Evolutionary conservation across 305 asterid species (phyloP).

Genomic region (Ajuga reptans): DNA sequence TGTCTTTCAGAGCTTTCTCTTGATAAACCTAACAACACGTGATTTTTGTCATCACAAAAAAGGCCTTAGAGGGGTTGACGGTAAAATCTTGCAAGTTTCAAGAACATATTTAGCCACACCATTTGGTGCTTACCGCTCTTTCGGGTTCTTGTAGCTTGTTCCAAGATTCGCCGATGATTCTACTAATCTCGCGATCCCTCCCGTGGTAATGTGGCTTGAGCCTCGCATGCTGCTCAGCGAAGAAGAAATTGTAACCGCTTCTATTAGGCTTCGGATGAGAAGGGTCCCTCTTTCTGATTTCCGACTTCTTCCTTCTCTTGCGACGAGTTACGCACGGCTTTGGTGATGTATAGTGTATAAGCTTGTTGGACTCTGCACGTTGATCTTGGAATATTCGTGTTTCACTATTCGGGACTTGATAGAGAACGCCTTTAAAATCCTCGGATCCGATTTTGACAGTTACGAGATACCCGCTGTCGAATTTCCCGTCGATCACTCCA

Average conservation of each 20-base stretch:
- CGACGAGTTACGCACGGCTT: slow-evolving; percentile 36
- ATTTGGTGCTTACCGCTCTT: slow-evolving; percentile 39
- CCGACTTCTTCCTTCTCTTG: slow-evolving; percentile 65
- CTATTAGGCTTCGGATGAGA: slow-evolving; percentile 73
- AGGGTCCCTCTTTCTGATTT: slow-evolving; percentile 66
- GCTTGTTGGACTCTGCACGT: background rate
- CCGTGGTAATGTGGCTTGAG: slow-evolving; percentile 64
- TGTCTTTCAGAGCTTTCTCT: slow-evolving; percentile 65
- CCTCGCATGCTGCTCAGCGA: slow-evolving; percentile 71
- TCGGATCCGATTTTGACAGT: slow-evolving; percentile 66
- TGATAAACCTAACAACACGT: slow-evolving; percentile 46
- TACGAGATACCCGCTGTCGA: slow-evolving; percentile 76
- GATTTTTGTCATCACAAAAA: no score
- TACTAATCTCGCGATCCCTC: slow-evolving; percentile 69
- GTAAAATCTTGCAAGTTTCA: no score
- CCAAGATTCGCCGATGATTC: slow-evolving; percentile 81
- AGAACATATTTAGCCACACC: no score
- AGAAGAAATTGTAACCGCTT: slow-evolving; percentile 87
- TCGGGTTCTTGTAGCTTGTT: slow-evolving; percentile 55
- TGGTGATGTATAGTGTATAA: slow-evolving; percentile 19
- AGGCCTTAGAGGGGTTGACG: background rate
- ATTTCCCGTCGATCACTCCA: slow-evolving; percentile 83
- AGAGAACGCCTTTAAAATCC: slow-evolving; percentile 71
- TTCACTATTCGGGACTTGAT: slow-evolving; percentile 36
- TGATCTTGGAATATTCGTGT: background rate